Conservation (phyloP, 1,284 basidiomycete species). For the Xanthoconium separans region DNA sequence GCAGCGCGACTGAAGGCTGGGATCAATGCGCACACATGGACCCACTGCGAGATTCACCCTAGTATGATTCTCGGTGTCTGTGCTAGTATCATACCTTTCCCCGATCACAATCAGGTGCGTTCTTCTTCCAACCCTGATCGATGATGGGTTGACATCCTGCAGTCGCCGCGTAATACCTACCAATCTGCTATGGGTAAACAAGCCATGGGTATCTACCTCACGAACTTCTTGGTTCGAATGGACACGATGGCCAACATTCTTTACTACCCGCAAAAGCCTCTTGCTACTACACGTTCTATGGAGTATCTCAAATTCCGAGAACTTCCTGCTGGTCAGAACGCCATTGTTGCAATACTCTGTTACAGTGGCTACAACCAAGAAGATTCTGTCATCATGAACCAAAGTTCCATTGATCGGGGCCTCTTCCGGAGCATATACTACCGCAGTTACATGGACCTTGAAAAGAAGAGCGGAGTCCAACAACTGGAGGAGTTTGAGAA, state of each 20-base stretch:
- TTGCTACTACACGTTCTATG: slow-evolving; percentile 98
- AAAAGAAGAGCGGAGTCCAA: slow-evolving; percentile 95
- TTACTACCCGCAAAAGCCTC: slow-evolving; percentile 98
- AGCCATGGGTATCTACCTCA: slow-evolving; percentile 98
- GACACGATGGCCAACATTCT: slow-evolving; percentile 99
- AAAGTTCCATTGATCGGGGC: slow-evolving; percentile 96
- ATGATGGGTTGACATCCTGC: slow-evolving; percentile 15
- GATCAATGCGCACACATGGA: slow-evolving; percentile 88
- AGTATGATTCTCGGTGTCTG: slow-evolving; percentile 99
- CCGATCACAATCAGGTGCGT: slow-evolving; percentile 95
- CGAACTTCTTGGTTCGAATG: slow-evolving; percentile 97
- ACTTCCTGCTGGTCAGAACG: slow-evolving; percentile 96
- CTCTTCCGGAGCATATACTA: slow-evolving; percentile 99
- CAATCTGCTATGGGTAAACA: slow-evolving; percentile 99
- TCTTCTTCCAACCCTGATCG: neutral
- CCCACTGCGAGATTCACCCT: slow-evolving; percentile 99
- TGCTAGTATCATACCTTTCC: slow-evolving; percentile 99
- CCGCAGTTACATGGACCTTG: slow-evolving; percentile 96
- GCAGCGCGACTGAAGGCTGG: slow-evolving; percentile 84
- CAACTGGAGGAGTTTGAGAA: slow-evolving; percentile 97
- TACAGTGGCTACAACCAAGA: slow-evolving; percentile 99
- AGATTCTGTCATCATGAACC: slow-evolving; percentile 99
- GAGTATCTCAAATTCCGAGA: slow-evolving; percentile 98
- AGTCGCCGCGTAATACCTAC: slow-evolving; percentile 99
- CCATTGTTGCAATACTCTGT: slow-evolving; percentile 97